These are phyloP conservation scores for Lentithecium fluviatile DNA, from an alignment of 495 filamentous ascomycete species.

Conservation along the genomic window DNA sequence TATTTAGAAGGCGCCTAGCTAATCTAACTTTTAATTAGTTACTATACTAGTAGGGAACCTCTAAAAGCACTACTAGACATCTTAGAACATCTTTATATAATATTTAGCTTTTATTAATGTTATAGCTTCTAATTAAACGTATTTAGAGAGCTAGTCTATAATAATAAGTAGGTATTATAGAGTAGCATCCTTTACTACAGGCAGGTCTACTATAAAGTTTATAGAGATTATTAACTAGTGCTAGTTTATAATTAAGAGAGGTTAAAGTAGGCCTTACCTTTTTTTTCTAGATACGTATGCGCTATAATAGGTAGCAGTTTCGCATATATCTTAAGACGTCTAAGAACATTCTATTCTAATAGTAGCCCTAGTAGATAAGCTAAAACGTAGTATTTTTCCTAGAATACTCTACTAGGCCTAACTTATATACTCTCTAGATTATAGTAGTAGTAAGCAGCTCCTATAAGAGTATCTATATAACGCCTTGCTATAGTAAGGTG, in stretches of 20 bases:
- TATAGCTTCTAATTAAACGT: constrained; percentile 5
- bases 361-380: not conserved
- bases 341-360: not conserved
- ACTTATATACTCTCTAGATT: too few species aligned
- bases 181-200: too few species aligned
- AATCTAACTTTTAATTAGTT: not conserved
- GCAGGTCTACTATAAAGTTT: constrained; percentile 6
- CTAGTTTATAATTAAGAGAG: constrained; percentile 3
- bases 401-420: too few species aligned
- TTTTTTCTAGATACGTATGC: not conserved
- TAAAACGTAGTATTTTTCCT: not conserved
- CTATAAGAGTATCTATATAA: too few species aligned
- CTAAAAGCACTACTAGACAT: constrained; percentile 3
- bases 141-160: constrained; percentile 3
- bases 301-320: constrained; percentile 2
- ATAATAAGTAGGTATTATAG: constrained; percentile 1
- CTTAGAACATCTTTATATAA: not conserved
- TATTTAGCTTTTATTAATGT: not conserved
- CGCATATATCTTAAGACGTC: not conserved
- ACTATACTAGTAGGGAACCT: not conserved
- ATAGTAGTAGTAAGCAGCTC: too few species aligned
- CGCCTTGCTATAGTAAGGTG: too few species aligned
- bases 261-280: not conserved
- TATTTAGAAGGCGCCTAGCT: not conserved
- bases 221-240: too few species aligned